Base-by-base conservation (phyloP, 768 basidiomycete species). In the Cystofilobasidium bisporidii region DNA sequence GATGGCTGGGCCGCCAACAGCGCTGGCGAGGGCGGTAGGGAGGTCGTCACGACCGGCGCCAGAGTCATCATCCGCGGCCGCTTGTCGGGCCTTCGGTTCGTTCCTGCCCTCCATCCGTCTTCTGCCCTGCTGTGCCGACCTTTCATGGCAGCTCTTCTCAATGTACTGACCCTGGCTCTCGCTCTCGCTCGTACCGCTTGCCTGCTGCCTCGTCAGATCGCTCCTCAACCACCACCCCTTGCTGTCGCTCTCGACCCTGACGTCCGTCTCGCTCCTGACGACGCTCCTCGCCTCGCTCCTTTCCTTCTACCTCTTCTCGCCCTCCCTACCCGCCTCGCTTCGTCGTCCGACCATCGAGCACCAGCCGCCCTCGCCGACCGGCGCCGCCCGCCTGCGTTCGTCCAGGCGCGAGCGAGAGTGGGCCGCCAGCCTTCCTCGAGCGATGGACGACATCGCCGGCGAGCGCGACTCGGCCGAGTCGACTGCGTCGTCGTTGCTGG, bases 221-320 rank as follows among this genome's bases (percentile, higher is more conserved):
- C 20, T 24, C 32, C 43, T 62, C 28, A 26, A n/a, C 32, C 12
- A n/a, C 32, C 61, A 33, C n/a, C 47, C 62, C 10, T 24, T 26
- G 12, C 6, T 63, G 14, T 18, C 36, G 18, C n/a, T 28, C n/a
- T 9, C 32, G 17, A 26, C 63, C 26, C 62, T 50, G 30, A 26
- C 63, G 20, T 55, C 33, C 18, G 24, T 40, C 48, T 15, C 47
- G 24, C 50, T 41, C 33, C 50, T 32, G 24, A 15, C n/a, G 50
- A 24, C 63, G 9, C 63, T 63, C 36, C 36, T 63, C 50, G 48
- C 28, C 22, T 36, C 36, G 32, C 26, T 26, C 50, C 50, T 50
- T 24, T 55, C 48, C 11, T 24, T 33, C 48, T 30, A 36, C 48
- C 36, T 33, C 10, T 38, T 50, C 33, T 41, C 50, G n/a, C 50